Evolutionary conservation across 1,139 yeast species (phyloP), one percentile per base, ranked within the genome.

Genomic region (Schizosaccharomyces versatilis): DNA sequence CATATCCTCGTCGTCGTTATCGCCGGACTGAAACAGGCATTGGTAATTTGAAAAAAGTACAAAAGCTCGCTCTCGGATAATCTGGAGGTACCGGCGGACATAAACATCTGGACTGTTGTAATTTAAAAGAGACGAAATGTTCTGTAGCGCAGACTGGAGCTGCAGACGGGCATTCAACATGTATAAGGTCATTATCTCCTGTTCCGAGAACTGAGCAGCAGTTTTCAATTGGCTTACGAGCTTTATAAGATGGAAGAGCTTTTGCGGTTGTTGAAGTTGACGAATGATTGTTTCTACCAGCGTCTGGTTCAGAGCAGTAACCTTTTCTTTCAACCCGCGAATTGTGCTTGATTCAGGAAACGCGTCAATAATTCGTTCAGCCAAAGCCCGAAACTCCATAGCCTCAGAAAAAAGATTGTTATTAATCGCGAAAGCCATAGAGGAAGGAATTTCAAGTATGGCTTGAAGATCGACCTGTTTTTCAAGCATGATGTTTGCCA

Each of bases 51-150:
- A 39, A 7, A 49, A 38, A 8, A 49, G 17, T 19, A 24, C 17
- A 9, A 49, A 49, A 36, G 42, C 42, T 7, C 42, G 52, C 36
- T 49, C 52, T 32, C 52, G 41, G 36, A 49, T 38, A 7, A 49
- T 38, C 14, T 49, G 42, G 6, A 49, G 6, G 14, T 49, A 49
- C 38, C 52, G 32, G 7, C 24, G 14, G 10, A 49, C 19, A 7
- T 38, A 49, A 8, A 38, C 15, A 7, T 38, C 52, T 3, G 52
- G 42, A 17, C 36, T 39, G 19, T 49, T 39, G 10, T 49, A 38
- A 38, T 38, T 38, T 5, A 49, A 38, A 7, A 49, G 14, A 12
- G 52, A 38, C 7, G 17, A n/a, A 7, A 49, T 9, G n/a, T 14
- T 39, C 24, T 38, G 38, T 3, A 49, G 24, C n/a, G 15, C 36